A percentile compares a stretch with the other conserved stretches of the same genome.
These are phyloP conservation scores for Ophiocordyceps australis DNA, from an alignment of 2,329 filamentous ascomycete species.

Conservation along the genomic window DNA sequence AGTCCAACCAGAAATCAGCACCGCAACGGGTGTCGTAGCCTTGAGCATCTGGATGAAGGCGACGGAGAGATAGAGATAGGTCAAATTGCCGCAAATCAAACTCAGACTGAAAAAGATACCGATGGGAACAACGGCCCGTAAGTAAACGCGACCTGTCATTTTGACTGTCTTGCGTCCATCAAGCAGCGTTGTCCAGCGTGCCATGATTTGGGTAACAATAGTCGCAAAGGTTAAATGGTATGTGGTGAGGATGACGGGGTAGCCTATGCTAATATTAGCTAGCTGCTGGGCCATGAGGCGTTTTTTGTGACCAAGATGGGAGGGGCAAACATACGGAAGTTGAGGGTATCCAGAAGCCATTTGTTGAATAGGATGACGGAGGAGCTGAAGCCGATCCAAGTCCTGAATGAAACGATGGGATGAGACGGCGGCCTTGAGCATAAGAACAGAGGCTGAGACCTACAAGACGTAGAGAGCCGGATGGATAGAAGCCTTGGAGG, in stretches of 20 bases:
- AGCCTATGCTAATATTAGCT: slow-evolving; percentile 24
- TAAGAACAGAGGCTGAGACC: slow-evolving; percentile 10
- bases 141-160: slow-evolving; percentile 88
- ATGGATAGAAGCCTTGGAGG: slow-evolving; percentile 48
- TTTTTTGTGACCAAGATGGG: background rate
- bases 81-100: slow-evolving; percentile 90
- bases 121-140: slow-evolving; percentile 86
- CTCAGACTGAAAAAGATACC: slow-evolving; percentile 91
- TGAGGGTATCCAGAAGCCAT: slow-evolving; percentile 75
- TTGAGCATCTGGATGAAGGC: slow-evolving; percentile 99
- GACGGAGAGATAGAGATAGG: slow-evolving; percentile 88
- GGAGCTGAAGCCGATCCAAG: slow-evolving; percentile 85
- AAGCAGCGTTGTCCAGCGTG: slow-evolving; percentile 73
- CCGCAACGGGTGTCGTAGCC: slow-evolving; percentile 89
- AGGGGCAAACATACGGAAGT: slow-evolving; percentile 40
- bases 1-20: slow-evolving; percentile 75
- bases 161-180: slow-evolving; percentile 92
- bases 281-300: slow-evolving; percentile 2
- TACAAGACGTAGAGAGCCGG: slow-evolving; percentile 72
- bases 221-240: slow-evolving; percentile 93
- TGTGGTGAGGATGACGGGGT: slow-evolving; percentile 74
- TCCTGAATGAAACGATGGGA: too few species aligned
- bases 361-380: slow-evolving; percentile 99
- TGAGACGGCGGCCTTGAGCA: background rate
- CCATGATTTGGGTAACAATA: slow-evolving; percentile 83